These are phyloP conservation scores for Earliella scabrosa DNA, from an alignment of 1,284 basidiomycete genomes.

Conservation along the genomic window DNA sequence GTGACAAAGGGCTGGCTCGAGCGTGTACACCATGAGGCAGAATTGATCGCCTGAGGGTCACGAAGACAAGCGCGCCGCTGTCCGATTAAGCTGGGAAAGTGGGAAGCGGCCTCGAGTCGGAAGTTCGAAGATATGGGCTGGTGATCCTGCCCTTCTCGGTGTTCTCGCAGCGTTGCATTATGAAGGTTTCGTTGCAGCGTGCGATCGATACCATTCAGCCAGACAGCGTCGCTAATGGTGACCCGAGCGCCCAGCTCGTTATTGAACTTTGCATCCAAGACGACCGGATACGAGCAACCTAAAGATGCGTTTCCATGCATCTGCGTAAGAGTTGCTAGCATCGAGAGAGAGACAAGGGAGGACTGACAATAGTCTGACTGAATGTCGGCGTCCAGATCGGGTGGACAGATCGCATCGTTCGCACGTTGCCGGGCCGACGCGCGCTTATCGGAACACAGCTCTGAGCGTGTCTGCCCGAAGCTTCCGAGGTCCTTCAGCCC, in stretches of 20 bases:
- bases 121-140: slow-evolving; percentile 26
- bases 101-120: slow-evolving; percentile 21
- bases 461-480: neutral
- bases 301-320: slow-evolving; percentile 4
- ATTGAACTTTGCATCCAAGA: slow-evolving; percentile 4
- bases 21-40: slow-evolving; percentile 43
- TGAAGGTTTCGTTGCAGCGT: slow-evolving; percentile 22
- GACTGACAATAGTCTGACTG: slow-evolving; percentile 7
- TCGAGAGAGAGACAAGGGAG: neutral
- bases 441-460: slow-evolving; percentile 3
- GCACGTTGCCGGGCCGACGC: slow-evolving; percentile 10
- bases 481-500: slow-evolving; percentile 1
- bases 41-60: slow-evolving; percentile 27
- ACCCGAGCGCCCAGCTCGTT: neutral
- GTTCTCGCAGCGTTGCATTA: slow-evolving; percentile 19
- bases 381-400: neutral
- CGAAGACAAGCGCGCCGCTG: slow-evolving; percentile 19
- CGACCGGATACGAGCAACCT: neutral
- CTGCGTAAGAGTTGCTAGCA: slow-evolving; percentile 3
- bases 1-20: slow-evolving; percentile 36
- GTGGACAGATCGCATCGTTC: slow-evolving; percentile 1
- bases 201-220: slow-evolving; percentile 18
- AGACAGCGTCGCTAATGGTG: slow-evolving; percentile 1
- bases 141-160: slow-evolving; percentile 27
- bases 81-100: slow-evolving; percentile 22